A percentile compares a stretch with the other conserved stretches of the same genome.
Conservation (phyloP, 2,329 filamentous ascomycete species). For the Colletotrichum eremochloae region DNA sequence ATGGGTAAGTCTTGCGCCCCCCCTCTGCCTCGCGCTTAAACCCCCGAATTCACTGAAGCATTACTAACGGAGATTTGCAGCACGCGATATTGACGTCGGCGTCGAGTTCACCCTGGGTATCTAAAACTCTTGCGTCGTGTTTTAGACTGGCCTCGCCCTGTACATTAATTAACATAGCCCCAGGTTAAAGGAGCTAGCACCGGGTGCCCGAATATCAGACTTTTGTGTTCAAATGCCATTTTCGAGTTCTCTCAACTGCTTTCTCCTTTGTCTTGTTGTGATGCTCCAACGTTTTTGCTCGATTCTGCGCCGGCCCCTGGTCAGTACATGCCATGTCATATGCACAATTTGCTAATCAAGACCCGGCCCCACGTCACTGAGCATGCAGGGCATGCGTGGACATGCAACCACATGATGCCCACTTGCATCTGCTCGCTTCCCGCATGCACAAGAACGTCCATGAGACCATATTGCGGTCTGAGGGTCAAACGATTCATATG, state of each 20-base stretch:
- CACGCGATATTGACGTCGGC: constrained; percentile 96
- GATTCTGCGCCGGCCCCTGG: neutral
- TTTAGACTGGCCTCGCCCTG: constrained; percentile 41
- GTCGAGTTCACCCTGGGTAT: constrained; percentile 96
- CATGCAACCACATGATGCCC: constrained; percentile 4
- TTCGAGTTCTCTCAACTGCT: neutral
- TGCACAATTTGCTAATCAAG: constrained; percentile 23
- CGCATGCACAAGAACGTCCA: constrained; percentile 11
- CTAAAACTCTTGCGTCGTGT: constrained; percentile 62
- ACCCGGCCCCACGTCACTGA: constrained; percentile 19
- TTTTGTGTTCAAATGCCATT: constrained; percentile 21
- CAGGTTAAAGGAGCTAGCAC: constrained; percentile 35
- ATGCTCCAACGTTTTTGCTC: neutral
- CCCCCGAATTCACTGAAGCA: constrained; percentile 15
- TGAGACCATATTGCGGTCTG: neutral
- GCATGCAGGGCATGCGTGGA: neutral
- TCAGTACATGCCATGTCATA: neutral
- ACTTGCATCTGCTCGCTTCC: constrained; percentile 19
- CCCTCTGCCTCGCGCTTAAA: too few species aligned
- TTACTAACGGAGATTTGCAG: constrained; percentile 56
- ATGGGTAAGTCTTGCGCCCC: constrained; percentile 75
- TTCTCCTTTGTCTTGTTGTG: neutral
- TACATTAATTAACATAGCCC: constrained; percentile 44
- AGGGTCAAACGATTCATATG: constrained; percentile 7
- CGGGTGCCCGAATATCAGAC: constrained; percentile 18